Conservation (phyloP, 2,329 filamentous ascomycete genomes). For the Trichoderma arundinaceum region DNA sequence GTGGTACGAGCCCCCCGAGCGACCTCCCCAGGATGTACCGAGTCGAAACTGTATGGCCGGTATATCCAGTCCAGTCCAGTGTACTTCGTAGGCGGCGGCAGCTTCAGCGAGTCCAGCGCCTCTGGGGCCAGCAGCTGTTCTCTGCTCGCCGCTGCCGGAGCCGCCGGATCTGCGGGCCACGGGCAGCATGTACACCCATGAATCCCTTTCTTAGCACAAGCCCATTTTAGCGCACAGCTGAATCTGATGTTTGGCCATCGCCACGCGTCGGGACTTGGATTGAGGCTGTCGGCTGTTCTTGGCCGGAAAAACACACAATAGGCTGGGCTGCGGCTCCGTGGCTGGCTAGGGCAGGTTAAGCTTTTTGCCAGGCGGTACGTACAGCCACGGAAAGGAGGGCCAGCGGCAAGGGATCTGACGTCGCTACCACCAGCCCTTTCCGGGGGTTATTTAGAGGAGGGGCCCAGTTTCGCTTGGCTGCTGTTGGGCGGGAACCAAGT, state of each 20-base stretch:
- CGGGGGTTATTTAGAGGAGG: not conserved
- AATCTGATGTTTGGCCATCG: conserved; percentile 25
- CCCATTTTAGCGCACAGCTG: conserved; percentile 25
- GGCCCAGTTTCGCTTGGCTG: conserved; percentile 4
- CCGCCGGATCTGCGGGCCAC: conserved; percentile 21
- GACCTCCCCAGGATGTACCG: not conserved
- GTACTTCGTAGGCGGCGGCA: too few relatives aligned
- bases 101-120: too few relatives aligned
- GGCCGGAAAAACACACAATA: conserved; percentile 24
- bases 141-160: conserved; percentile 4
- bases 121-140: too few relatives aligned
- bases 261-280: conserved; percentile 28
- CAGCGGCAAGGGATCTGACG: conserved; percentile 30
- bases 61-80: too few relatives aligned
- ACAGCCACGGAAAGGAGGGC: conserved; percentile 10
- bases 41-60: too few relatives aligned
- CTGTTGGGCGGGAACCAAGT: not conserved
- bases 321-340: not conserved
- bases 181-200: not conserved
- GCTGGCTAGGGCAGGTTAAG: conserved; percentile 25
- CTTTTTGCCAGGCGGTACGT: conserved; percentile 26
- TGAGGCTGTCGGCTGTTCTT: conserved; percentile 30
- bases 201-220: not conserved
- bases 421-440: conserved; percentile 20
- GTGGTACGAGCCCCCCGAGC: not conserved